Conservation (phyloP, 352 stramenopile species). For the Phytophthora capsici region DNA sequence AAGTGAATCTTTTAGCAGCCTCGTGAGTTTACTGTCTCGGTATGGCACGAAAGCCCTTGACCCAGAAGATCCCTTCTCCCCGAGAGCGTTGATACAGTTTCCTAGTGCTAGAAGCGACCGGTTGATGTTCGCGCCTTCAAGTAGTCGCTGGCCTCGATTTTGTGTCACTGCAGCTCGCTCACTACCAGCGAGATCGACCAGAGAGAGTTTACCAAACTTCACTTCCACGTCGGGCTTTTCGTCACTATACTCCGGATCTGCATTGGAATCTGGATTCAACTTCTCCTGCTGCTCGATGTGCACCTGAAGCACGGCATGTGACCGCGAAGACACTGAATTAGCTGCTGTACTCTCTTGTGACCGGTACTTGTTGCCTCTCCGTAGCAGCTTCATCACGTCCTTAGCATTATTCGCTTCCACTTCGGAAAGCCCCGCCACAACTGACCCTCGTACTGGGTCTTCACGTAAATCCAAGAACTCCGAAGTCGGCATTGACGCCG, state of each 20-base stretch:
- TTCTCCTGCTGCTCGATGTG: conserved; percentile 78
- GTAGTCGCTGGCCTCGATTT: conserved; percentile 84
- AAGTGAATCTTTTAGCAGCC: conserved; percentile 90
- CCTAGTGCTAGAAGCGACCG: conserved; percentile 89
- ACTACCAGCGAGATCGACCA: conserved; percentile 92
- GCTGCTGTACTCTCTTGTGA: conserved; percentile 90
- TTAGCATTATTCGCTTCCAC: conserved; percentile 76
- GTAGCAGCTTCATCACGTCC: conserved; percentile 89
- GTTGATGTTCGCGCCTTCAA: conserved; percentile 95
- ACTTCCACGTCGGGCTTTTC: conserved; percentile 42
- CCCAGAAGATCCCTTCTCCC: conserved; percentile 63
- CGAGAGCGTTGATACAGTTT: conserved; percentile 95
- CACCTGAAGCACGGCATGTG: conserved; percentile 90
- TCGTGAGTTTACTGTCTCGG: conserved; percentile 89
- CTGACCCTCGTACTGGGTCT: conserved; percentile 84
- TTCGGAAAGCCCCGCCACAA: conserved; percentile 88
- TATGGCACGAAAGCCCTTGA: conserved; percentile 84
- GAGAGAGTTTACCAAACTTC: conserved; percentile 89
- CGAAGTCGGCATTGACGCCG: conserved; percentile 22
- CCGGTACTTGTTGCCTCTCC: conserved; percentile 85
- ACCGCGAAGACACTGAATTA: conserved; percentile 89
- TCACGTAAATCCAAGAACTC: conserved; percentile 85
- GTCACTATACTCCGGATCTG: conserved; percentile 15
- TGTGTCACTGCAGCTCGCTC: conserved; percentile 91
- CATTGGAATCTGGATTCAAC: conserved; percentile 17